Conservation (phyloP, 2,329 filamentous ascomycete species). For the Elsinoe ampelina region DNA sequence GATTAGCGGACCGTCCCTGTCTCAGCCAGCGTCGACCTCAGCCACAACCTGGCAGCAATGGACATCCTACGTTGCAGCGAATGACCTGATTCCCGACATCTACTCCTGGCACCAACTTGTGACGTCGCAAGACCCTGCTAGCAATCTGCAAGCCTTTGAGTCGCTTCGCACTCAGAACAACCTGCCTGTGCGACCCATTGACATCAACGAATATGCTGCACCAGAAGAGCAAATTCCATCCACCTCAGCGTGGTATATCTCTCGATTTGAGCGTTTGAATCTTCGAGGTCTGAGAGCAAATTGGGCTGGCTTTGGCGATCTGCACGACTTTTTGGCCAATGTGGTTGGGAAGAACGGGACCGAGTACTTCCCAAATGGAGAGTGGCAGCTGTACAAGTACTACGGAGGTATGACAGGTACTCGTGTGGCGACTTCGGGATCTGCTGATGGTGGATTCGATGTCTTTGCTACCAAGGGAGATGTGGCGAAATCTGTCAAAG, state of each 20-base stretch:
- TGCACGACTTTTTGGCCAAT: slow-evolving; percentile 39
- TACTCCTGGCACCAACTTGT: slow-evolving; percentile 35
- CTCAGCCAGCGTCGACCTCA: slow-evolving; percentile 25
- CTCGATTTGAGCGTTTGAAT: slow-evolving; percentile 39
- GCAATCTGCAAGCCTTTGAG: background rate
- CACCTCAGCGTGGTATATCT: slow-evolving; percentile 38
- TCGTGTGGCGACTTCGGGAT: slow-evolving; percentile 30
- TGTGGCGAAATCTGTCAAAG: slow-evolving; percentile 23
- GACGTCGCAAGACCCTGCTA: background rate
- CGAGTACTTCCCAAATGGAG: slow-evolving; percentile 34
- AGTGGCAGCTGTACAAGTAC: slow-evolving; percentile 42
- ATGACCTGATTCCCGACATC: slow-evolving; percentile 35
- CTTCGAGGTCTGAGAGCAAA: slow-evolving; percentile 37
- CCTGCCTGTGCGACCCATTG: slow-evolving; percentile 24
- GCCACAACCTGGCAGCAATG: slow-evolving; percentile 37
- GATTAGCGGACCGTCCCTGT: slow-evolving; percentile 27
- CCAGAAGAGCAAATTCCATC: slow-evolving; percentile 35
- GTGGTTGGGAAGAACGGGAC: slow-evolving; percentile 30
- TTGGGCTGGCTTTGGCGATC: slow-evolving; percentile 32
- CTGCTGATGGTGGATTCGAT: slow-evolving; percentile 30
- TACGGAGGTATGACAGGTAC: slow-evolving; percentile 36
- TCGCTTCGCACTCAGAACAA: background rate
- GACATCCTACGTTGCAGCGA: slow-evolving; percentile 27
- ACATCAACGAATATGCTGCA: slow-evolving; percentile 43
- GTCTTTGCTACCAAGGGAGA: slow-evolving; percentile 31